Conservation (phyloP, 1,139 yeast genomes). For the Kodamaea sp. region DNA sequence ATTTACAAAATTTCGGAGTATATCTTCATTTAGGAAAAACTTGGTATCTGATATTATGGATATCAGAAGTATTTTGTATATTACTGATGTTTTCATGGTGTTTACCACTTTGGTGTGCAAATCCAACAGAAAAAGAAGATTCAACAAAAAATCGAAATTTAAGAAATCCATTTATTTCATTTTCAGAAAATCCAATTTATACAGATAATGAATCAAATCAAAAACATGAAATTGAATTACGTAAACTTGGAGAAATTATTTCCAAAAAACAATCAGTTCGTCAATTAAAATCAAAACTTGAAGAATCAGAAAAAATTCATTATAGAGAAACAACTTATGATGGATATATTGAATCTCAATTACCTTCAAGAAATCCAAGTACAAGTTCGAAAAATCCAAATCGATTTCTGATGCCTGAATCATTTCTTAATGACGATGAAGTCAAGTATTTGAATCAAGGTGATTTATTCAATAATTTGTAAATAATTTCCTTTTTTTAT, state of each 20-base stretch:
- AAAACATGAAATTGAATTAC: conserved; percentile 25
- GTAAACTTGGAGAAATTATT: conserved; percentile 32
- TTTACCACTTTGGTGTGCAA: conserved; percentile 45
- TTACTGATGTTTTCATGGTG: conserved; percentile 33
- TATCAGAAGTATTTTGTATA: conserved; percentile 20
- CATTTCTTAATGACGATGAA: conserved; percentile 30
- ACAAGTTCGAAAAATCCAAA: neutral
- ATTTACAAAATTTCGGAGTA: conserved; percentile 46
- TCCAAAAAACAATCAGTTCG: conserved; percentile 14
- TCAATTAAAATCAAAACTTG: conserved; percentile 5
- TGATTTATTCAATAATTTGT: conserved; percentile 8
- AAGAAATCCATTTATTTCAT: neutral
- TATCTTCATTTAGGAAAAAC: conserved; percentile 33
- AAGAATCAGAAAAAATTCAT: conserved; percentile 5
- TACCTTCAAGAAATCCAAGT: neutral
- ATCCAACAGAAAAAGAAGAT: conserved; percentile 26
- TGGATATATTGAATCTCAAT: conserved; percentile 12
- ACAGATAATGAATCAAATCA: neutral
- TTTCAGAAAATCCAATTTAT: neutral
- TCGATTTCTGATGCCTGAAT: conserved; percentile 8
- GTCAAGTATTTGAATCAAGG: conserved; percentile 24
- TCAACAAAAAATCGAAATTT: neutral
- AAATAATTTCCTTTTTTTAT: too few species aligned
- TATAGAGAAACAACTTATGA: conserved; percentile 19
- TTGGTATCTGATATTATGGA: conserved; percentile 46